Evolutionary conservation across 139 green algal species (phyloP), one percentile per base, ranked within the genome.

Genomic region (Chlorella sorokiniana): DNA sequence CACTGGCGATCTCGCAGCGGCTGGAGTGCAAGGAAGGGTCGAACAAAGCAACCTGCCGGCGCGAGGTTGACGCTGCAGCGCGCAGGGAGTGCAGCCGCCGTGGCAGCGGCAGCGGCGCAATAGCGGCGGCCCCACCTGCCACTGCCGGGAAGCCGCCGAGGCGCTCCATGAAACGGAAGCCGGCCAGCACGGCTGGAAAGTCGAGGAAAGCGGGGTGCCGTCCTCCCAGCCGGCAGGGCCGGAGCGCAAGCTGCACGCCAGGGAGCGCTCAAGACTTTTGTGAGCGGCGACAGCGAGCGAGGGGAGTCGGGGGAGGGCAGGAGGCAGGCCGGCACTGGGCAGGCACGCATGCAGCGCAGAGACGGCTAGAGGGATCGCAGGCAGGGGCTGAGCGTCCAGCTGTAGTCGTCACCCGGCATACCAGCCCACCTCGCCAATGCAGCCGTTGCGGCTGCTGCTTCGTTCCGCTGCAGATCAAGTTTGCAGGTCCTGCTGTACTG

Each of bases 201-300:
- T 81, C 76, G 23, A 96, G 92, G 85, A 96, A 98, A 27, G 92
- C 62, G 1, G 74, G 0, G 95, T 98, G 64, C 95, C 95, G 76
- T 98, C 93, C 78, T 98, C 95, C 81, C 96, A 81, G 7, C 89
- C 91, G 1, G 88, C 89, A 16, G 85, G 71, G 18, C 89, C 93
- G 2, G 64, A 59, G 1, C 89, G 81, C 76, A 75, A 31, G 56
- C 78, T 85, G 77, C 59, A 59, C 18, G n/a, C n/a, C 16, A 33
- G 22, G 56, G 18, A 65, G 56, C 14, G 16, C 11, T 11, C 14
- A 59, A 16, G 48, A 16, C 48, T 25, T 11, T 11, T 59, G 16
- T 59, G 33, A 37, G 65, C 20, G n/a, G 45, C 3, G 9, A 42
- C 31, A 63, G 69, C 22, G 8, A 37, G 40, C 3, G 59, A 29